Evolutionary conservation across 371 early-diverging fungal genomes (phyloP).

Genomic region (Dinochytrium kinnereticum): DNA sequence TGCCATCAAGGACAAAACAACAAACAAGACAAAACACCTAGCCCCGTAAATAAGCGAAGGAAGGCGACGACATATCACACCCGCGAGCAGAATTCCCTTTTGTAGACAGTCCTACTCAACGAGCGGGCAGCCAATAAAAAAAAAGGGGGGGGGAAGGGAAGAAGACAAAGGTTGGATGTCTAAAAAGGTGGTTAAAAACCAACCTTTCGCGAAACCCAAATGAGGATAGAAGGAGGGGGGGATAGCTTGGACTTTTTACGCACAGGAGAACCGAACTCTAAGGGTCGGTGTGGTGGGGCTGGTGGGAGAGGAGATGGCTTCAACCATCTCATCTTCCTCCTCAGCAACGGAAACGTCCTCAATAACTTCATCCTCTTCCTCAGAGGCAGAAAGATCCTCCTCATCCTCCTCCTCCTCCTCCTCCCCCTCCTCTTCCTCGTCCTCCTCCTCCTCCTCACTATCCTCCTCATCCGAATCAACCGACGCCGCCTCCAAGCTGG

Average conservation of each 20-base stretch:
- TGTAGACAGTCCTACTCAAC: too few relatives aligned
- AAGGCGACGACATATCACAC: too few relatives aligned
- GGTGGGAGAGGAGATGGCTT: neutral
- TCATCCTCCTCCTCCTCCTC: conserved; percentile 10
- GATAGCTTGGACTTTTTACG: too few relatives aligned
- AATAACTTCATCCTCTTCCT: neutral
- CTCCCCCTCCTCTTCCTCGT: conserved; percentile 9
- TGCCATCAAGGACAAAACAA: too few relatives aligned
- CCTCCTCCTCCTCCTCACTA: neutral
- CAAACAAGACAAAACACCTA: too few relatives aligned
- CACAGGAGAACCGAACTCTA: neutral
- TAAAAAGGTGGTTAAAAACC: too few relatives aligned
- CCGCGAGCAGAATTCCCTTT: too few relatives aligned
- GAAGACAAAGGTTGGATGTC: too few relatives aligned
- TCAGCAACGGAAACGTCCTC: neutral
- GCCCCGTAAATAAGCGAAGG: too few relatives aligned
- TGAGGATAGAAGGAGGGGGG: too few relatives aligned
- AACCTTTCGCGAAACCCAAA: too few relatives aligned
- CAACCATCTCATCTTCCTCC: neutral
- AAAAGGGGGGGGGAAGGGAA: neutral
- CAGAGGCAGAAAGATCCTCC: neutral
- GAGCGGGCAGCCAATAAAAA: too few relatives aligned
- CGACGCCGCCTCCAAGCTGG: neutral
- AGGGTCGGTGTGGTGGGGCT: neutral
- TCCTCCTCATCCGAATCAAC: conserved; percentile 12